Percentiles rank a stretch among this genome's conserved stretches.
phyloP scores from a whole-genome alignment of 176 grass and related monocot genomes.

The Themeda triandra region DNA sequence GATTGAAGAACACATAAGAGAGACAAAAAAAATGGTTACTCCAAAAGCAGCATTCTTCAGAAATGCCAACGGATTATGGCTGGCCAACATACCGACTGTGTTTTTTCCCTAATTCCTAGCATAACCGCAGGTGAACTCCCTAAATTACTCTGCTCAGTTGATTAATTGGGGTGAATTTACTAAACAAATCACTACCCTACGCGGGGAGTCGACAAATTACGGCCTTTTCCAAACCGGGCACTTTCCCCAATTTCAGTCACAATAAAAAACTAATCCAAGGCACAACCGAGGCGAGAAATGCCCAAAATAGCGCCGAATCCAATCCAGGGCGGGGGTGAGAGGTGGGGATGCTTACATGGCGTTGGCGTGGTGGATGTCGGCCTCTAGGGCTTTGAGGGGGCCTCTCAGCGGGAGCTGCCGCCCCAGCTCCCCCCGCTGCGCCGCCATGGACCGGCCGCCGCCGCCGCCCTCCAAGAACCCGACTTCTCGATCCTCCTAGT shows the following conservation, averaged over 20 bases:
- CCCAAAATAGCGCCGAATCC: not conserved
- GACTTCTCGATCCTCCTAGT: not conserved
- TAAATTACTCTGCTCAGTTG: not conserved
- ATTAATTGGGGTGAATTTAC: not conserved
- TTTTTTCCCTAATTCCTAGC: not conserved
- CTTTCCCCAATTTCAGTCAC: conserved; percentile 8
- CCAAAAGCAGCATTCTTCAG: not conserved
- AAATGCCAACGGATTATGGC: not conserved
- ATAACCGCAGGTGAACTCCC: not conserved
- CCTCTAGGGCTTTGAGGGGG: conserved; percentile 70
- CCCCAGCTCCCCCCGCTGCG: conserved; percentile 33
- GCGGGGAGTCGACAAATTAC: not conserved
- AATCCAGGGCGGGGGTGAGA: not conserved
- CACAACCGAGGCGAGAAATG: not conserved
- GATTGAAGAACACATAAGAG: too few relatives aligned
- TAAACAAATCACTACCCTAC: not conserved
- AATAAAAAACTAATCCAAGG: not conserved
- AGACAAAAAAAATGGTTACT: not conserved
- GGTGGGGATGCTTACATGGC: conserved; percentile 45
- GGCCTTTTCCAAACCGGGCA: not conserved
- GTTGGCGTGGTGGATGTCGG: conserved; percentile 83
- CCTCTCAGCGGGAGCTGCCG: conserved; percentile 62
- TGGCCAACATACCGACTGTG: not conserved
- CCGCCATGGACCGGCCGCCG: not conserved
- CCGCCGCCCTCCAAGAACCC: not conserved